Percentiles rank a stretch among this genome's conserved stretches.
Evolutionary conservation across 2,329 filamentous ascomycete species (phyloP).

Genomic region (Amauroascus verrucosus): DNA sequence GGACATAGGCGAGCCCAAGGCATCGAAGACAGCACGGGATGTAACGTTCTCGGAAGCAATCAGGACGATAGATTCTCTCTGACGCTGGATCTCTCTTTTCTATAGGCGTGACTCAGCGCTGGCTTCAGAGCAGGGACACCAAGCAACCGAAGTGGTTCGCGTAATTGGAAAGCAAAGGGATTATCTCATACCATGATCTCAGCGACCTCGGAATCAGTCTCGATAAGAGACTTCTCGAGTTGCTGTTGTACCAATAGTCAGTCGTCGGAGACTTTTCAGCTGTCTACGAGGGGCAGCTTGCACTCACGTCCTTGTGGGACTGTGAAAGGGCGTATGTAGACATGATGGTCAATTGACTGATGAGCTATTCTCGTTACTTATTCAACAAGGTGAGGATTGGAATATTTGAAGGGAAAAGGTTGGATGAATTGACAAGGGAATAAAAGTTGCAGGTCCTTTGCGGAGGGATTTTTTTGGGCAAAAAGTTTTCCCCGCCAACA

Average conservation of each 20-base stretch:
- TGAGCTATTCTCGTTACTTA: neutral
- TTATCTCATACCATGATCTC: slow-evolving; percentile 72
- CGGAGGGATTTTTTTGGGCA: slow-evolving; percentile 1
- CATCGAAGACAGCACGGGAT: slow-evolving; percentile 94
- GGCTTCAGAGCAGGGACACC: neutral
- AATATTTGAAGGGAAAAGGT: neutral
- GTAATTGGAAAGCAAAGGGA: neutral
- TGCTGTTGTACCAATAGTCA: slow-evolving; percentile 49
- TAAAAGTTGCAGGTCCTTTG: neutral
- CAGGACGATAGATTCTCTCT: slow-evolving; percentile 96
- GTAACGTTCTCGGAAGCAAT: slow-evolving; percentile 99
- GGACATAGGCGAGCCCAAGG: slow-evolving; percentile 85
- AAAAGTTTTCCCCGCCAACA: slow-evolving; percentile 7
- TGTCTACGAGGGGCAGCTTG: slow-evolving; percentile 16
- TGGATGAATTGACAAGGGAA: neutral
- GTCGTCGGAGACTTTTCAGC: slow-evolving; percentile 16
- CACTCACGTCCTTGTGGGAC: slow-evolving; percentile 54
- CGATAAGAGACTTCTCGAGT: slow-evolving; percentile 88
- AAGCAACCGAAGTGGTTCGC: neutral
- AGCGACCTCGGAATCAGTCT: slow-evolving; percentile 87
- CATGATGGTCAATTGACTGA: slow-evolving; percentile 26
- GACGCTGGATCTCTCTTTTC: slow-evolving; percentile 89
- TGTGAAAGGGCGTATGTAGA: slow-evolving; percentile 53
- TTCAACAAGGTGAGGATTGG: neutral
- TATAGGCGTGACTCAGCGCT: slow-evolving; percentile 29